Evolutionary conservation across 192 early-diverging fungal species (phyloP).

Genomic region (Rhizophagus sp.): DNA sequence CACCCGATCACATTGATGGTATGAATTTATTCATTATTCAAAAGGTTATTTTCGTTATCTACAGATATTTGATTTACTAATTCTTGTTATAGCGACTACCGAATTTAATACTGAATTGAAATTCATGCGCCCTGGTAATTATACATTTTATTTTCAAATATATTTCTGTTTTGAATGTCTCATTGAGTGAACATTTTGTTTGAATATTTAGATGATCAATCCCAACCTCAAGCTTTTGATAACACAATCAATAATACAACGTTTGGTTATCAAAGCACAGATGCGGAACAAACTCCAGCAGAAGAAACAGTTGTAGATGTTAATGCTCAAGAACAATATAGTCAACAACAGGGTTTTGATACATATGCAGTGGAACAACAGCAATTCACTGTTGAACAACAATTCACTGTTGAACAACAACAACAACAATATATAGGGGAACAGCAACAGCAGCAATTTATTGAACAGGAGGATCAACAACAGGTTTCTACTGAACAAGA

Average conservation of each 20-base stretch:
- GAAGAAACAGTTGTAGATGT: background rate
- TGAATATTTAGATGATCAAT: background rate
- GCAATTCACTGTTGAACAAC: background rate
- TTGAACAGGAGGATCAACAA: background rate
- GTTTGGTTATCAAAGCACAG: background rate
- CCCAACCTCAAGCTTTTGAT: background rate
- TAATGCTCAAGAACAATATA: background rate
- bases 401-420: background rate
- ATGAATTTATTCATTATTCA: background rate
- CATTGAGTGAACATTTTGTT: background rate
- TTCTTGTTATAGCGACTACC: background rate
- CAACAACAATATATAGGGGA: background rate
- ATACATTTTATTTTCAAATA: background rate
- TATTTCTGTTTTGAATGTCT: background rate
- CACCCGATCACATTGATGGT: background rate
- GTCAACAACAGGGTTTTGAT: constrained; percentile 27
- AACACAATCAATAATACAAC: background rate
- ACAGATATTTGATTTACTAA: too few relatives aligned
- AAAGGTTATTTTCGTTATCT: too few relatives aligned
- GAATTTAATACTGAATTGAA: background rate
- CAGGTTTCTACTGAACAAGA: background rate
- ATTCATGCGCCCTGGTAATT: constrained; percentile 8
- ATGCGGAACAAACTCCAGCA: background rate
- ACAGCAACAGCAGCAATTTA: background rate
- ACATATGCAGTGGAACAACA: constrained; percentile 4